phyloP scores from a whole-genome alignment of 2,329 filamentous ascomycete genomes.

The Incumbomyces lentus region DNA sequence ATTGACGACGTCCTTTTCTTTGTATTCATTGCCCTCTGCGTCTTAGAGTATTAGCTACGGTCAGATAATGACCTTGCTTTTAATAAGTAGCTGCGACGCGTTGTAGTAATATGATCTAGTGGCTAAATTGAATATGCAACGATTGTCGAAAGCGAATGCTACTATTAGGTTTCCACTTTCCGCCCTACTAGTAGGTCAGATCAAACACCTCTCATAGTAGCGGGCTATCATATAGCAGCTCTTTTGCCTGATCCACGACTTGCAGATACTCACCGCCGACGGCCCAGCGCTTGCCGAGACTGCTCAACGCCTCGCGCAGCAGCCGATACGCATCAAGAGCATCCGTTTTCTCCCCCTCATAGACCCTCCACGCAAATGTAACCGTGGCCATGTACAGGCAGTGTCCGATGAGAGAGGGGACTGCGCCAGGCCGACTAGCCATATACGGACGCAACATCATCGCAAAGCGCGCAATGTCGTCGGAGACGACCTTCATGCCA shows the following conservation, averaged over 20 bases:
- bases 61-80: too few species aligned
- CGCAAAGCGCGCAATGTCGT: slow-evolving; percentile 15
- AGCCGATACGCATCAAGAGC: slow-evolving; percentile 12
- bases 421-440: slow-evolving; percentile 11
- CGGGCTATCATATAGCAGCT: slow-evolving; percentile 8
- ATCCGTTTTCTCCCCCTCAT: slow-evolving; percentile 23
- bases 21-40: too few species aligned
- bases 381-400: slow-evolving; percentile 27
- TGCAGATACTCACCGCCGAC: slow-evolving; percentile 20
- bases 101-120: too few species aligned
- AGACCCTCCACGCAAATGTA: slow-evolving; percentile 26
- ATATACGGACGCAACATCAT: not conserved
- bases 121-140: too few species aligned
- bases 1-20: too few species aligned
- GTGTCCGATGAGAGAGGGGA: slow-evolving; percentile 23
- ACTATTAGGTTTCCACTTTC: too few species aligned
- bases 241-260: slow-evolving; percentile 15
- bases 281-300: slow-evolving; percentile 18
- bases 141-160: too few species aligned
- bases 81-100: too few species aligned
- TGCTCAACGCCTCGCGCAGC: slow-evolving; percentile 14
- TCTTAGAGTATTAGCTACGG: too few species aligned
- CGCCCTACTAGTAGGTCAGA: too few species aligned
- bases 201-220: too few species aligned
- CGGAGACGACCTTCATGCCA: slow-evolving; percentile 14